These are phyloP conservation scores for Fremontodendron californicum DNA, from an alignment of 345 rosid species.

Conservation along the genomic window DNA sequence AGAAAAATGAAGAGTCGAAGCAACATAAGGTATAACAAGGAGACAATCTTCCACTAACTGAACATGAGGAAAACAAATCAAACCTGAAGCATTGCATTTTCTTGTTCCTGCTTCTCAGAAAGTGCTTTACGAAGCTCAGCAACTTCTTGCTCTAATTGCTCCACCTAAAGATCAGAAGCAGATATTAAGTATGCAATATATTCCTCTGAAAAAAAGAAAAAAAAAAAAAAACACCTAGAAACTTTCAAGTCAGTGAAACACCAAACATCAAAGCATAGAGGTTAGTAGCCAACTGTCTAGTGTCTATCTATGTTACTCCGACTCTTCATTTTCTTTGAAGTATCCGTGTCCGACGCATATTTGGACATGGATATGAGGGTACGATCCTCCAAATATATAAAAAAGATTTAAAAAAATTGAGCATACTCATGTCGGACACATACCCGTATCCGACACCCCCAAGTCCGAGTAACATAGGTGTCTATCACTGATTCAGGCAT, in stretches of 20 bases:
- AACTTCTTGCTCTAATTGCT: conserved; percentile 79
- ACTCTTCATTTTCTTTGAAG: too few relatives aligned
- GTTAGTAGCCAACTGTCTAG: background rate
- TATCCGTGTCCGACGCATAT: too few relatives aligned
- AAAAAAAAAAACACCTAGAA: background rate
- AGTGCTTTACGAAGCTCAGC: conserved; percentile 66
- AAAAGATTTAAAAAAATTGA: too few relatives aligned
- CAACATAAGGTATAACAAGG: too few relatives aligned
- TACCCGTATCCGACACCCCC: too few relatives aligned
- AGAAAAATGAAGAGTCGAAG: too few relatives aligned
- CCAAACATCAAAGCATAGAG: background rate
- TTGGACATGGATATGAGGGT: too few relatives aligned
- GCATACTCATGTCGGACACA: too few relatives aligned
- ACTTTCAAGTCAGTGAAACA: background rate
- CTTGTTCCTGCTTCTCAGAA: conserved; percentile 98
- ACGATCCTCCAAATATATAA: too few relatives aligned
- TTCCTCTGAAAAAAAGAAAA: background rate
- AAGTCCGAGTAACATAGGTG: too few relatives aligned
- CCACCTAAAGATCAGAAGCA: conserved; percentile 58
- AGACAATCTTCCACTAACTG: conserved; percentile 15
- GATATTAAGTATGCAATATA: conserved; percentile 17
- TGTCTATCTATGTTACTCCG: too few relatives aligned
- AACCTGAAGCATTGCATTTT: conserved; percentile 98
- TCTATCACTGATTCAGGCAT: background rate
- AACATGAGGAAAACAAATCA: conserved; percentile 20